These are phyloP conservation scores for Lavandula angustifolia DNA, from an alignment of 257 asterid genomes.

Conservation along the genomic window DNA sequence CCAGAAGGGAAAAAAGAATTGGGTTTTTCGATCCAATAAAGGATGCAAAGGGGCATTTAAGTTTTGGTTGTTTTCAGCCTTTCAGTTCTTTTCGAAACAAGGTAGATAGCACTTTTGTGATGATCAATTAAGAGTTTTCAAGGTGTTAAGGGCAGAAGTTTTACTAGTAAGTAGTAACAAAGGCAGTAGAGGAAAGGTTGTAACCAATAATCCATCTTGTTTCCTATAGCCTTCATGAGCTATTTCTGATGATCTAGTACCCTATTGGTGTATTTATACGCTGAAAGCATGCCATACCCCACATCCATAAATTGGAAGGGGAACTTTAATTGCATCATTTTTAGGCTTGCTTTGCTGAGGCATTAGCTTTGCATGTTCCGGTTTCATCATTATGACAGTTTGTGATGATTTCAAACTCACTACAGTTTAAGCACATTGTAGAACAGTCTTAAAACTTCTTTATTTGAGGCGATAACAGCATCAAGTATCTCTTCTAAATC, in stretches of 20 bases:
- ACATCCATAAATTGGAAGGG: neutral
- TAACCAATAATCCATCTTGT: no score
- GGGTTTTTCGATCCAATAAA: no score
- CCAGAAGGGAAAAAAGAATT: no score
- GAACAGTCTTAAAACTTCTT: neutral
- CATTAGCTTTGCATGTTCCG: neutral
- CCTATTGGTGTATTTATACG: neutral
- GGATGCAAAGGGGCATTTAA: no score
- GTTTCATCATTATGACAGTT: slow-evolving; percentile 4
- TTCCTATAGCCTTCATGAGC: neutral
- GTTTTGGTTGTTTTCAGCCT: no score
- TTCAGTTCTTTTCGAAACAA: no score
- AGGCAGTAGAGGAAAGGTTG: no score
- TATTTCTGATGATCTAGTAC: neutral
- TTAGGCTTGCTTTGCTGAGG: neutral
- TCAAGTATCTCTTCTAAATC: slow-evolving; percentile 11
- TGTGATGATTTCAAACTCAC: slow-evolving; percentile 22
- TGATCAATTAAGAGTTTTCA: no score
- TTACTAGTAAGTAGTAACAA: no score
- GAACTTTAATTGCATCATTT: neutral
- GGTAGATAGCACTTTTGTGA: no score
- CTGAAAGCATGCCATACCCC: neutral
- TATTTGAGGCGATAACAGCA: slow-evolving; percentile 1
- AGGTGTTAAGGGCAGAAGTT: no score
- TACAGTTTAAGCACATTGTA: neutral